A percentile compares a stretch with the other conserved stretches of the same genome.
Evolutionary conservation across 176 grass and related monocot species (phyloP).

Genomic region (Avena atlantica): DNA sequence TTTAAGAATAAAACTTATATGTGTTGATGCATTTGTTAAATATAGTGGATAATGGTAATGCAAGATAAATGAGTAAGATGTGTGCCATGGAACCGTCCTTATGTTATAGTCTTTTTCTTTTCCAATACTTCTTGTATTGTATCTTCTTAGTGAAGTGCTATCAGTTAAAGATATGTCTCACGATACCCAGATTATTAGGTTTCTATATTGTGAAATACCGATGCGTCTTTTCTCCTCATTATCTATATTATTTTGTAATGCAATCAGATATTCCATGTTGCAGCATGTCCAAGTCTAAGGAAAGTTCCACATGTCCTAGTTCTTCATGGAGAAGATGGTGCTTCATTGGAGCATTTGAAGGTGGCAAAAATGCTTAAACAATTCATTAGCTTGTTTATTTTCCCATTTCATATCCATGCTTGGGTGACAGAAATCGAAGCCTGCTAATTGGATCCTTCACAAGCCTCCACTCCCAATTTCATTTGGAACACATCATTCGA

Average conservation of each 20-base stretch:
- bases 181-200: not conserved
- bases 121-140: not conserved
- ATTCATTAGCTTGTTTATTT: constrained; percentile 40
- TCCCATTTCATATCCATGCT: constrained; percentile 37
- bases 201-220: constrained; percentile 26
- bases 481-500: constrained; percentile 99
- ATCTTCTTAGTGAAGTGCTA: constrained; percentile 8
- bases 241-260: constrained; percentile 20
- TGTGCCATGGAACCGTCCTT: not conserved
- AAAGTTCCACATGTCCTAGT: constrained; percentile 87
- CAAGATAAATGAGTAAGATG: not conserved
- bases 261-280: constrained; percentile 36
- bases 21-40: not conserved
- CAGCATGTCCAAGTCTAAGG: constrained; percentile 81
- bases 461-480: constrained; percentile 91
- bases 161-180: not conserved
- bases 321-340: constrained; percentile 81
- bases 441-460: constrained; percentile 84
- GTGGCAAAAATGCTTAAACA: constrained; percentile 38
- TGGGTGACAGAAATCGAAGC: constrained; percentile 65
- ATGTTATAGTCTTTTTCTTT: not conserved
- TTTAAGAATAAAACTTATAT: not conserved
- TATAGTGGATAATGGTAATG: not conserved
- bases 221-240: constrained; percentile 4
- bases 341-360: constrained; percentile 68